Conservation (phyloP, 768 basidiomycete genomes). For the Psilocybe sp. region DNA sequence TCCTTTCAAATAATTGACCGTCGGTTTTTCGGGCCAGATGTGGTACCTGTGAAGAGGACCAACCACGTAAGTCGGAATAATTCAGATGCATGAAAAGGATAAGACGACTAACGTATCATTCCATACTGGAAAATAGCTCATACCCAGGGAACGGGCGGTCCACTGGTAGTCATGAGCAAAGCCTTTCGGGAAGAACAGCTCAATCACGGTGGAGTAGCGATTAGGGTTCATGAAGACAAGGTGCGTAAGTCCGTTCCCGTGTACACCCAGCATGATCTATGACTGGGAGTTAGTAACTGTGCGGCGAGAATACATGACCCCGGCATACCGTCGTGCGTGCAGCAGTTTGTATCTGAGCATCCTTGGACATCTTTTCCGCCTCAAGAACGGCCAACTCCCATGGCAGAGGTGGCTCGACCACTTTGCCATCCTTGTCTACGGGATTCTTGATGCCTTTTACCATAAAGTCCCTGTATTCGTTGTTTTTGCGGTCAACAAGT, state of each 20-base stretch:
- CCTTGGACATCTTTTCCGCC: slow-evolving; percentile 67
- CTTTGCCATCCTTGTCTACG: slow-evolving; percentile 16
- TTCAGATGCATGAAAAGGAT: neutral
- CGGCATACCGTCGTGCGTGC: slow-evolving; percentile 67
- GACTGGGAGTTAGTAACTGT: neutral
- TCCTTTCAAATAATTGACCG: slow-evolving; percentile 73
- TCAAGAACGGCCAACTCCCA: slow-evolving; percentile 65
- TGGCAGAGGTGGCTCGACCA: slow-evolving; percentile 16
- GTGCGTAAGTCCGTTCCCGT: slow-evolving; percentile 82
- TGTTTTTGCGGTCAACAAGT: slow-evolving; percentile 39
- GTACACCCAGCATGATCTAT: slow-evolving; percentile 69
- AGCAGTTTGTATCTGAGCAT: slow-evolving; percentile 67
- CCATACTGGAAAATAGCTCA: slow-evolving; percentile 78
- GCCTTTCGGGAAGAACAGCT: slow-evolving; percentile 78
- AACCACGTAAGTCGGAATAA: too few species aligned
- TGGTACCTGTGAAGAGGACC: slow-evolving; percentile 20
- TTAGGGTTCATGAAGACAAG: slow-evolving; percentile 83
- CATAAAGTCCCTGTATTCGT: slow-evolving; percentile 19
- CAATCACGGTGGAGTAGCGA: slow-evolving; percentile 76
- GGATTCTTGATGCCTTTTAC: slow-evolving; percentile 10
- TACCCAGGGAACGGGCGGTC: slow-evolving; percentile 70
- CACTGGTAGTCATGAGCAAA: slow-evolving; percentile 89
- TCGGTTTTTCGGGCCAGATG: slow-evolving; percentile 42
- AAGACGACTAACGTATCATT: slow-evolving; percentile 59
- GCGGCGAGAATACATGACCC: neutral